phyloP scores from a whole-genome alignment of 129 eudicot genomes.

The Smallanthus sonchifolius region DNA sequence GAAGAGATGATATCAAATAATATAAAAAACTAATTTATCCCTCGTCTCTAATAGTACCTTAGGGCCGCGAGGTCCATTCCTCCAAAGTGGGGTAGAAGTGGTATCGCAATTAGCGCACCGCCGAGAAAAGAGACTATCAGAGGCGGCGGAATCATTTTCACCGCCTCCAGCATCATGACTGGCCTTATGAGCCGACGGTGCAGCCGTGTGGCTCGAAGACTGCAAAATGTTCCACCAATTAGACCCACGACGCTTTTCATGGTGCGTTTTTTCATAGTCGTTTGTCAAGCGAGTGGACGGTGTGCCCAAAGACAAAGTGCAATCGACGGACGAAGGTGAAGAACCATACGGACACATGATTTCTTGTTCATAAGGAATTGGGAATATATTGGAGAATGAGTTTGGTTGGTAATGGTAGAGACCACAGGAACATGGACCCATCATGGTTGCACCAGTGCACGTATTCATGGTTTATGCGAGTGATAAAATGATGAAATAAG shows the following conservation, averaged over 20 bases:
- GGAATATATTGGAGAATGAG: slow-evolving; percentile 32
- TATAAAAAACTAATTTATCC: not conserved
- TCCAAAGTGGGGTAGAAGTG: slow-evolving; percentile 98
- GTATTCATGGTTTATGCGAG: slow-evolving; percentile 36
- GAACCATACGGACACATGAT: slow-evolving; percentile 27
- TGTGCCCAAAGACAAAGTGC: slow-evolving; percentile 86
- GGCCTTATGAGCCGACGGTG: slow-evolving; percentile 29
- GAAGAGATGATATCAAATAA: no score
- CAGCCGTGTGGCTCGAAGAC: slow-evolving; percentile 26
- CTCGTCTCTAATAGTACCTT: slow-evolving; percentile 44
- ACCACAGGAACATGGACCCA: slow-evolving; percentile 53
- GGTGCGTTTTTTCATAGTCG: slow-evolving; percentile 14
- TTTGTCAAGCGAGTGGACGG: slow-evolving; percentile 59
- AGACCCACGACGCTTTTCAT: slow-evolving; percentile 40
- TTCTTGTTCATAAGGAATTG: slow-evolving; percentile 43
- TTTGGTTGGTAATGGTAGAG: slow-evolving; percentile 29
- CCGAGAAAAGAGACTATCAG: slow-evolving; percentile 68
- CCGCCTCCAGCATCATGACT: slow-evolving; percentile 22
- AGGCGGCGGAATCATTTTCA: slow-evolving; percentile 14
- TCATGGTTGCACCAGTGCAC: slow-evolving; percentile 38
- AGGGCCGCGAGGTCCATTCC: slow-evolving; percentile 98
- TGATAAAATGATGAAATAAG: slow-evolving; percentile 22
- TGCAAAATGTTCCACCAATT: slow-evolving; percentile 80
- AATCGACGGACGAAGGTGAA: slow-evolving; percentile 62
- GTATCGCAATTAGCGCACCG: slow-evolving; percentile 98